These are phyloP conservation scores for Flaveria floridana DNA, from an alignment of 140 eudicot genomes.

Conservation along the genomic window DNA sequence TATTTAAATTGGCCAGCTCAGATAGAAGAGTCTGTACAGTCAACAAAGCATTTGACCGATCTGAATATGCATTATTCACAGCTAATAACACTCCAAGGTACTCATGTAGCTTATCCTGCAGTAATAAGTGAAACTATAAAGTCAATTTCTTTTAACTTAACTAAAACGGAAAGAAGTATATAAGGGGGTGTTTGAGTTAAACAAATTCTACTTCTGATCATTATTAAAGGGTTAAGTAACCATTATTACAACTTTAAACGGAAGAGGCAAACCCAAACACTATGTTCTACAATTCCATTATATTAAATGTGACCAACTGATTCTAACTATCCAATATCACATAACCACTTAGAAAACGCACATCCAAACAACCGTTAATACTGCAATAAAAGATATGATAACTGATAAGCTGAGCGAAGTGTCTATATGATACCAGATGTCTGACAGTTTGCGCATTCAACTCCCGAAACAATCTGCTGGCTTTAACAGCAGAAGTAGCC, in stretches of 20 bases:
- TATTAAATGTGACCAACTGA: background rate
- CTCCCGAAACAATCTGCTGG: conserved; percentile 84
- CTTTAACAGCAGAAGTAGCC: conserved; percentile 96
- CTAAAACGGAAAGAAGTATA: background rate
- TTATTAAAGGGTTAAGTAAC: background rate
- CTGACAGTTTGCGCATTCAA: conserved; percentile 83
- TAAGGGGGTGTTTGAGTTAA: background rate
- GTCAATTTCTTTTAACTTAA: background rate
- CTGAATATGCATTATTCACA: conserved; percentile 84
- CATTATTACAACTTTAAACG: background rate
- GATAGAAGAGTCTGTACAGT: conserved; percentile 91
- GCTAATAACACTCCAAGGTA: conserved; percentile 92
- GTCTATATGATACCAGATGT: conserved; percentile 61
- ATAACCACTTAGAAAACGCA: background rate
- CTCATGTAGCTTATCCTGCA: conserved; percentile 97
- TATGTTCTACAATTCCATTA: background rate
- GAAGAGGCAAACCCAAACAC: background rate
- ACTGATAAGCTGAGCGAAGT: conserved; percentile 11
- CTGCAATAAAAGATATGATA: background rate
- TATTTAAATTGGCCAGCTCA: conserved; percentile 61
- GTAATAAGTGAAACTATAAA: conserved; percentile 19
- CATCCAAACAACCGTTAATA: background rate
- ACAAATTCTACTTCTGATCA: conserved; percentile 8
- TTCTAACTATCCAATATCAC: background rate
- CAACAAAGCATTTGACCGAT: conserved; percentile 86